Evolutionary conservation across 768 basidiomycete genomes (phyloP).

Genomic region (Phallus indusiatus): DNA sequence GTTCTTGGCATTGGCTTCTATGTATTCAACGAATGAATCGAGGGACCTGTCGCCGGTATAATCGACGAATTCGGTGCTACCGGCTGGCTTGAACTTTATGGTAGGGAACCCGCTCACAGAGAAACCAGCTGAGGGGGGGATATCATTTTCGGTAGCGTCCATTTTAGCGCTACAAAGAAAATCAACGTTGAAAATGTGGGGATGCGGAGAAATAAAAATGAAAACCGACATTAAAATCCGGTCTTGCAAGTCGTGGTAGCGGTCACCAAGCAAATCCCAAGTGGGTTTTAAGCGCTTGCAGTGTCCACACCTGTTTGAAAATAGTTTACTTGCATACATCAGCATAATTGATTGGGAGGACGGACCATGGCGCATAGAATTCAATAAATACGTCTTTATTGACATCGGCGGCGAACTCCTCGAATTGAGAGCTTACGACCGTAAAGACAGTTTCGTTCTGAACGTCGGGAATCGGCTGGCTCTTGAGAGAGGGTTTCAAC

Average conservation of each 20-base stretch:
- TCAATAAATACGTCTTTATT: conserved; percentile 93
- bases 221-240: conserved; percentile 61
- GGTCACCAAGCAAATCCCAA: conserved; percentile 87
- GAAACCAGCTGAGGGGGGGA: conserved; percentile 85
- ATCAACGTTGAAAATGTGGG: conserved; percentile 10
- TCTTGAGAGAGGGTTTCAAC: conserved; percentile 80
- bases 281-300: conserved; percentile 95
- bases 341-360: conserved; percentile 13
- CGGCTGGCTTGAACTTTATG: conserved; percentile 92
- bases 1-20: conserved; percentile 77
- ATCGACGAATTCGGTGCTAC: conserved; percentile 76
- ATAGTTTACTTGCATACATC: conserved; percentile 2
- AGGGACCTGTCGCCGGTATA: conserved; percentile 89
- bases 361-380: conserved; percentile 94
- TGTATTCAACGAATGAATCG: conserved; percentile 76
- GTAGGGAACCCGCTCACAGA: conserved; percentile 86
- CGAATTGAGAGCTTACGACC: conserved; percentile 85
- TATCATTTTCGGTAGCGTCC: conserved; percentile 94
- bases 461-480: conserved; percentile 69
- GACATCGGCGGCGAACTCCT: conserved; percentile 77
- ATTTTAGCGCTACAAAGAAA: conserved; percentile 67
- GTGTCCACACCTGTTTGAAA: conserved; percentile 70
- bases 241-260: conserved; percentile 67
- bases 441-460: conserved; percentile 79
- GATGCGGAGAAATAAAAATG: not conserved